Percentiles rank a stretch among this genome's conserved stretches.
Evolutionary conservation across 2,329 filamentous ascomycete genomes (phyloP).

Genomic region (Pestalotiopsis sp.): DNA sequence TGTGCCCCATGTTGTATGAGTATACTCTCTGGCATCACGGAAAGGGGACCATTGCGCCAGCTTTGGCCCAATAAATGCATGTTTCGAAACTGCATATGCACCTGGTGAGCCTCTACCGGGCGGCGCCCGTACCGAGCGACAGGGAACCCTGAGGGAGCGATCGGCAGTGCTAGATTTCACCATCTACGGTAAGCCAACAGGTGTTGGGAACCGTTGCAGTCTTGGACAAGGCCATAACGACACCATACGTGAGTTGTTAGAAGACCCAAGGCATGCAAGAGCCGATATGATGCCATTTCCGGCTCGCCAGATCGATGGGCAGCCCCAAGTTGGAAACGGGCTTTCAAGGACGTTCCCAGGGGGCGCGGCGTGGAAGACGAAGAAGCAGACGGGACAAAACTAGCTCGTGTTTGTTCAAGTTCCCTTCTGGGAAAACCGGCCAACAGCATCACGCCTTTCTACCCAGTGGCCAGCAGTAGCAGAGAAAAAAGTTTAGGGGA

Average conservation of each 20-base stretch:
- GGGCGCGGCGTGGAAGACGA: not conserved
- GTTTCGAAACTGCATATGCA: too few relatives aligned
- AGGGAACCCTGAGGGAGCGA: too few relatives aligned
- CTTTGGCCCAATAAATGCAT: too few relatives aligned
- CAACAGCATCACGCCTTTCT: not conserved
- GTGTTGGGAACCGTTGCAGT: too few relatives aligned
- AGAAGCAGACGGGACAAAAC: not conserved
- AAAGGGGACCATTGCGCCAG: too few relatives aligned
- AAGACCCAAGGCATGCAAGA: not conserved
- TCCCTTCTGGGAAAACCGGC: not conserved
- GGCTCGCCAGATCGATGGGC: not conserved
- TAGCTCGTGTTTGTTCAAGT: not conserved
- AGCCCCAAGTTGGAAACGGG: not conserved
- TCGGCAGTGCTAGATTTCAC: too few relatives aligned
- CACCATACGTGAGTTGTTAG: too few relatives aligned
- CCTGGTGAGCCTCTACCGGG: too few relatives aligned
- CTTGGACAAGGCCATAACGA: too few relatives aligned
- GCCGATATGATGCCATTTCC: not conserved
- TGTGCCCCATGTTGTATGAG: not conserved
- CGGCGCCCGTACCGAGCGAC: too few relatives aligned
- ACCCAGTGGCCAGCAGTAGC: slow-evolving; percentile 1
- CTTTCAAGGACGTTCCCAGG: not conserved
- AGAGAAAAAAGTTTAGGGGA: slow-evolving; percentile 11
- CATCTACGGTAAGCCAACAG: too few relatives aligned
- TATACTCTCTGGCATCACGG: too few relatives aligned